Base-by-base conservation (phyloP, 106 monocot species). In the Allium sativum region DNA sequence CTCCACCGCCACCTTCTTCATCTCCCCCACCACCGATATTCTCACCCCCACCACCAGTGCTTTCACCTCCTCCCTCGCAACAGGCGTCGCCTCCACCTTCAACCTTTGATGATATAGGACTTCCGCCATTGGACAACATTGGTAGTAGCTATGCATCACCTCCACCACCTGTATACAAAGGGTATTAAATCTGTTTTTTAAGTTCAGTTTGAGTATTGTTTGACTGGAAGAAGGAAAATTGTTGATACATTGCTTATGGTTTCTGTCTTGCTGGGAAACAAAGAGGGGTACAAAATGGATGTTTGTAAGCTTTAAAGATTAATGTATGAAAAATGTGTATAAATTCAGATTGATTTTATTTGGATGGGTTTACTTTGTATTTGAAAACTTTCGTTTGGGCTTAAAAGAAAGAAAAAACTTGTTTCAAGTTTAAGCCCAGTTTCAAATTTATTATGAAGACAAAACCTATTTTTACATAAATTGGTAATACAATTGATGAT, bases 141-240 rank as follows among this genome's bases (percentile, higher is more conserved):
- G 64, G 22, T 15, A 16, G 10, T 40, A 64, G 64, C 64, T 64
- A 64, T 8, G 64, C 64, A 8, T 50, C 64, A 10, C 64, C 64
- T 6, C 64, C 64, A 11, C 64, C 64, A 13, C 64, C 64, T n/a
- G 14, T 64, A 13, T 64, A 51, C 64, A 21, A 48, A n/a, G 64
- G 64, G 8, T 64, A 64, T 20, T 64, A 52, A 52, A 4, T 10
- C 19, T 9, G 11, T 45, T 7, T n/a, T 40, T 16, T 43, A 44
- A n/a, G 42, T 12, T 7, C 31, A 31, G n/a, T 0, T 18, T 44
- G 43, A 44, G 16, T 10, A 42, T 60, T 44, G 3, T 1, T 60
- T 18, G 17, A 44, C 60, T 15, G 44, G 60, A 10, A 44, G n/a
- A 60, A 44, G 17, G 17, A 44, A 60, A 22, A 5, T 60, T 50